Conservation (phyloP, 2,329 filamentous ascomycete genomes). For the Penicillium capsulatum region DNA sequence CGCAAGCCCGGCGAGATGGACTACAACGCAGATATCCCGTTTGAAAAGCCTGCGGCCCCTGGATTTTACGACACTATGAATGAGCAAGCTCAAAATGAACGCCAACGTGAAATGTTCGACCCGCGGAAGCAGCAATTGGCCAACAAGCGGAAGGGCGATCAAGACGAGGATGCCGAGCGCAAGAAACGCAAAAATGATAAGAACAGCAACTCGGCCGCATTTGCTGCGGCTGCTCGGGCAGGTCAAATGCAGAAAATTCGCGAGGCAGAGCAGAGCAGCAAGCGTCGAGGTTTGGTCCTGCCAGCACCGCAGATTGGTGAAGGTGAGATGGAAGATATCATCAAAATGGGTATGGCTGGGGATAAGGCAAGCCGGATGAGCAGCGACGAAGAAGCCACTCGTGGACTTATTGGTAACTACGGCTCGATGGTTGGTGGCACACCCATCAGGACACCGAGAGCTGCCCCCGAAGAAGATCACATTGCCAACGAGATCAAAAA, state of each 20-base stretch:
- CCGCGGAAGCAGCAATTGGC: conserved; percentile 85
- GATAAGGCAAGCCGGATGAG: conserved; percentile 76
- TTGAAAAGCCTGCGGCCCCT: conserved; percentile 81
- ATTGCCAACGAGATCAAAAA: conserved; percentile 97
- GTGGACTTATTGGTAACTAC: conserved; percentile 84
- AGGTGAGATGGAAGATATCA: conserved; percentile 89
- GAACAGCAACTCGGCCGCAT: conserved; percentile 68
- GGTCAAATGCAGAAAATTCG: conserved; percentile 91
- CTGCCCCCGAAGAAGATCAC: conserved; percentile 86
- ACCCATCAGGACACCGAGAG: conserved; percentile 87
- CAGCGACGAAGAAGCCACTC: conserved; percentile 75
- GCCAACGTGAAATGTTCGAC: conserved; percentile 78
- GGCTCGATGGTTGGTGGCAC: conserved; percentile 72
- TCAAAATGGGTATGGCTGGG: conserved; percentile 96
- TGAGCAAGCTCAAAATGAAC: conserved; percentile 75
- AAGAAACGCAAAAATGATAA: conserved; percentile 90
- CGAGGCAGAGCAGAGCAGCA: conserved; percentile 95
- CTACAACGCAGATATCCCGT: conserved; percentile 98
- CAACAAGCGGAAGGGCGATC: conserved; percentile 89
- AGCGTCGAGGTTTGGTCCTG: conserved; percentile 74
- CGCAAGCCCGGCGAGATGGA: conserved; percentile 97
- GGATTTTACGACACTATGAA: conserved; percentile 94
- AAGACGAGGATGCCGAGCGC: conserved; percentile 71
- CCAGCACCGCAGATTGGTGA: conserved; percentile 91
- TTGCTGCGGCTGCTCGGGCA: conserved; percentile 84